Base-by-base conservation (phyloP, 331 rosid species). In the Pyracantha coccinea region DNA sequence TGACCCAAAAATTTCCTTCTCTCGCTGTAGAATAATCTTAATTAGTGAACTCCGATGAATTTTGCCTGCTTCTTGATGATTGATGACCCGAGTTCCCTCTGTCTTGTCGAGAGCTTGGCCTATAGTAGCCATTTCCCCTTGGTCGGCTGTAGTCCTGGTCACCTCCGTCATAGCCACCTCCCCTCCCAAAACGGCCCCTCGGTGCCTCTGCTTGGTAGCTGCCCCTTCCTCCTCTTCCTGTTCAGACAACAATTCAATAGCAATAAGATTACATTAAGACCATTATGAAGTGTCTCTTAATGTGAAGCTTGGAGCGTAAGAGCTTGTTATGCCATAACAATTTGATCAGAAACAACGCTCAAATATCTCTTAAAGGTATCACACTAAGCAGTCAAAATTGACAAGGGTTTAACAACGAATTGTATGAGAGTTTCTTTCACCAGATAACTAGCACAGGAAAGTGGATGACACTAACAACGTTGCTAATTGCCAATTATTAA, bases 181-280 rank as follows among this genome's bases (percentile, higher is more conserved):
- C 92, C 80, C 89, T 86, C 71, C 84, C 47, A 41, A 41, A 41
- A 78, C 92, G 97, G 38, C 89, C 91, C 71, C 90, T 85, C 47
- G 89, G 80, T 25, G 84, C 87, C 35, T 94, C 97, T 74, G 84
- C 47, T 57, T 91, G 97, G 77, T 90, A 93, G 84, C 80, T 68
- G 21, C 90, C 88, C 78, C 95, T 86, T 82, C 95, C 97, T 86
- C 97, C 98, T 83, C 97, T 88, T 82, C 96, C 98, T 91, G 85
- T 63, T 55, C 82, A 38, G 45, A 81, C 61, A 44, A 69, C 29
- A 65, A 83, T 75, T 19, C 58, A 82, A 64, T 67, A 54, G 50
- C 17, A 31, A 54, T 32, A 82, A 25, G 45, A 41, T 50, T 24
- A 60, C 23, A 23, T 23, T 44, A 19, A 60, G 10, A 35, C 0